Evolutionary conservation across 345 rosid genomes (phyloP), one percentile per base, ranked within the genome.

Genomic region (Eucalyptus victrix): DNA sequence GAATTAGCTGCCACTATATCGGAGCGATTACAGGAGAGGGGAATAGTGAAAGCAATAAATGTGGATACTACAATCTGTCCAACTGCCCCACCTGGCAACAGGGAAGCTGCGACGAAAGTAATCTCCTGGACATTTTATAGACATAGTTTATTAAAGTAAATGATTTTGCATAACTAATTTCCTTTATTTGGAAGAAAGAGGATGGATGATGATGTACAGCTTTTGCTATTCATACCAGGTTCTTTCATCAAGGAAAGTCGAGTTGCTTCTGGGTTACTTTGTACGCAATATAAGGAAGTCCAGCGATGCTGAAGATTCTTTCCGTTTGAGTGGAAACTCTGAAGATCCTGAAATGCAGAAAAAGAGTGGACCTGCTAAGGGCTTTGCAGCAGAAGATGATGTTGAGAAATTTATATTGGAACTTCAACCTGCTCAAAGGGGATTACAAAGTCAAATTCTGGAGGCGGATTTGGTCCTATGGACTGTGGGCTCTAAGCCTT

Each of bases 1-100:
- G 99, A 97, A 93, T 92, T 97, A 90, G 99, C 99, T 94, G 99
- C 99, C 58, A 97, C 99, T 50, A 86, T 97, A 88, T 90, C 99
- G 10, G 99, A 97, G 91, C 96, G 99, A 93, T 94, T 97, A 87
- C 95, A 93, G 91, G 96, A 95, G 85, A 95, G 94, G 54, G 99
- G 99, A 87, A 91, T 90, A 54, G 98, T 97, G 54, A 96, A 94
- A 87, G 96, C 96, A 89, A 94, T 97, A 87, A 97, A 97, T 45
- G 96, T 94, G 88, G 96, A 96, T 51, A 94, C 93, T 37, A 94
- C 93, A 28, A 96, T 97, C 90, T 95, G 96, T 89, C 96, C 99
- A 90, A 90, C 95, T 87, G 97, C 98, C 23, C 96, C 98, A 86
- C 87, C 96, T 89, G 99, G 99, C 89, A 97, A 96, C 87, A 96